A percentile compares a stretch with the other conserved stretches of the same genome.
Evolutionary conservation across 2,329 filamentous ascomycete species (phyloP).

Genomic region (Monilinia laxa): DNA sequence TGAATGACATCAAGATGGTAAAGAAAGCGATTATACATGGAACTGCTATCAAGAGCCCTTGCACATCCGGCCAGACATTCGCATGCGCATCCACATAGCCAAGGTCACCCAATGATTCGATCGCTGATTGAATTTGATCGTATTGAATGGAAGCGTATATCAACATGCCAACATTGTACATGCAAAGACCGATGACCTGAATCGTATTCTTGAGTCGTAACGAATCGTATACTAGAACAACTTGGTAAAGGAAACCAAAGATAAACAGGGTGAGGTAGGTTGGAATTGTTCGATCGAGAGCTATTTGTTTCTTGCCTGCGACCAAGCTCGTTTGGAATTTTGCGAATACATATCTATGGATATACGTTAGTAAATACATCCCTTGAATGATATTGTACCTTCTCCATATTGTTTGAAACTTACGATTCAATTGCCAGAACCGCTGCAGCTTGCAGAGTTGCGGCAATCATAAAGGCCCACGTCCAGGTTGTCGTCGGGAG

Average conservation of each 20-base stretch:
- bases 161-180: slow-evolving; percentile 87
- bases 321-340: slow-evolving; percentile 69
- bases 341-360: slow-evolving; percentile 75
- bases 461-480: slow-evolving; percentile 75
- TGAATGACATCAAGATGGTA: slow-evolving; percentile 69
- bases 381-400: slow-evolving; percentile 15
- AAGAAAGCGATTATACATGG: slow-evolving; percentile 78
- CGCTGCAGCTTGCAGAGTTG: slow-evolving; percentile 73
- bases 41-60: slow-evolving; percentile 79
- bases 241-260: slow-evolving; percentile 91
- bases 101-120: slow-evolving; percentile 56
- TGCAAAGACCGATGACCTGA: slow-evolving; percentile 91
- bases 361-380: slow-evolving; percentile 21
- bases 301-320: slow-evolving; percentile 50
- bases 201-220: slow-evolving; percentile 96
- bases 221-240: slow-evolving; percentile 89
- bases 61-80: slow-evolving; percentile 66
- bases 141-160: slow-evolving; percentile 93
- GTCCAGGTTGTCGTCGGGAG: slow-evolving; percentile 80
- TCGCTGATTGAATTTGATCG: slow-evolving; percentile 80
- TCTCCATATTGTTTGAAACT: slow-evolving; percentile 41
- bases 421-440: slow-evolving; percentile 86
- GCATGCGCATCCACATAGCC: slow-evolving; percentile 37
- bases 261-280: slow-evolving; percentile 96
- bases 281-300: slow-evolving; percentile 72